A percentile compares a stretch with the other conserved stretches of the same genome.
Evolutionary conservation across 139 green algal genomes (phyloP).

Genomic region (Bryopsis sp.): DNA sequence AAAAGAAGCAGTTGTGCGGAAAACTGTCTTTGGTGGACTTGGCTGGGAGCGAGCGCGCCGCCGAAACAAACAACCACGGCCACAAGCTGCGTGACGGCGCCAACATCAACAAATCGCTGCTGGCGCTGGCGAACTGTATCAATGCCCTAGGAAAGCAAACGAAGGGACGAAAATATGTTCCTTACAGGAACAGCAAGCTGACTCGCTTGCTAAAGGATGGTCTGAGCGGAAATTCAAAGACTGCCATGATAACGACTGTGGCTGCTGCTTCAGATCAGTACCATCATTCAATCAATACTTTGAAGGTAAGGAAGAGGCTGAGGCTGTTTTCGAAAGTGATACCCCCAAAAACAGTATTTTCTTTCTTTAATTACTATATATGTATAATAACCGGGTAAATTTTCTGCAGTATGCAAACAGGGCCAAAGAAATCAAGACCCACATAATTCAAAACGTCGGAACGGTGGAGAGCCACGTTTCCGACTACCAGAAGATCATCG

Average conservation of each 20-base stretch:
- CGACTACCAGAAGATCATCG: slow-evolving; percentile 77
- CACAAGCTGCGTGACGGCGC: slow-evolving; percentile 65
- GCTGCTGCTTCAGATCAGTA: slow-evolving; percentile 54
- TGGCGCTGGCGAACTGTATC: slow-evolving; percentile 84
- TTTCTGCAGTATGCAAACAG: slow-evolving; percentile 22
- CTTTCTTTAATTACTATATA: background rate
- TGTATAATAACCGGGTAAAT: background rate
- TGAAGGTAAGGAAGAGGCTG: slow-evolving; percentile 34
- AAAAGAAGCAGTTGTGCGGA: slow-evolving; percentile 33
- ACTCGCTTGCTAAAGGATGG: slow-evolving; percentile 62
- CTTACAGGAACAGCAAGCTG: slow-evolving; percentile 70
- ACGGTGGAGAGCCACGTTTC: slow-evolving; percentile 68
- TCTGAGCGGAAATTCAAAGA: slow-evolving; percentile 72
- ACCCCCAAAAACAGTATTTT: background rate
- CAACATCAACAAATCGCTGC: slow-evolving; percentile 75
- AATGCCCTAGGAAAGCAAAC: slow-evolving; percentile 60
- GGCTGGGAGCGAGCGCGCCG: slow-evolving; percentile 48
- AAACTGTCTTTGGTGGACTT: slow-evolving; percentile 65
- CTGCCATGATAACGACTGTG: slow-evolving; percentile 80
- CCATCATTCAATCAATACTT: slow-evolving; percentile 64
- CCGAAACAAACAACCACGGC: slow-evolving; percentile 60
- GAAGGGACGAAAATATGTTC: slow-evolving; percentile 52
- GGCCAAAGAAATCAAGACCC: slow-evolving; percentile 89
- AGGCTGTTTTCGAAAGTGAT: too few relatives aligned
- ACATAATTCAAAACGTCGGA: slow-evolving; percentile 63